These are phyloP conservation scores for Fomitiporia mediterranea DNA, from an alignment of 1,284 basidiomycete species.

Conservation along the genomic window DNA sequence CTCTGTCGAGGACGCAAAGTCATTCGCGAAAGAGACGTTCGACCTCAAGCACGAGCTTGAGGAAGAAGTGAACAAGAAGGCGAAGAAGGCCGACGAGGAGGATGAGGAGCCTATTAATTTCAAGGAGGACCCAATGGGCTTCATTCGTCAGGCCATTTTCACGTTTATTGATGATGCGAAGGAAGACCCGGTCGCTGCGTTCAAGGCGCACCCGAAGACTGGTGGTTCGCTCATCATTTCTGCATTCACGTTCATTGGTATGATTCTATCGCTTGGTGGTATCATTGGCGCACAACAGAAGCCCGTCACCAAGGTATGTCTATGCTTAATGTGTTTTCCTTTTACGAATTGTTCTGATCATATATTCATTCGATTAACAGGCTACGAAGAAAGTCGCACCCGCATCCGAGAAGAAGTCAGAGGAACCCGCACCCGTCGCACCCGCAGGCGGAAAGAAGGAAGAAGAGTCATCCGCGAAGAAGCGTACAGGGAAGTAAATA, in stretches of 20 bases:
- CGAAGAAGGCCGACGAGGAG: slow-evolving; percentile 42
- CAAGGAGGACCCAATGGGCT: slow-evolving; percentile 70
- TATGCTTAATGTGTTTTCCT: too few relatives aligned
- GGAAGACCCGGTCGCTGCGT: slow-evolving; percentile 66
- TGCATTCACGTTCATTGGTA: slow-evolving; percentile 74
- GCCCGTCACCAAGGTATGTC: slow-evolving; percentile 56
- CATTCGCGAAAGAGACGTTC: slow-evolving; percentile 80
- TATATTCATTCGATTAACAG: too few relatives aligned
- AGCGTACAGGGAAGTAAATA: slow-evolving; percentile 11
- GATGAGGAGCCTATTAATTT: slow-evolving; percentile 54
- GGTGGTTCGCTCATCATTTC: slow-evolving; percentile 71
- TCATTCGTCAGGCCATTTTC: slow-evolving; percentile 72
- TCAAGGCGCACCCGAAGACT: slow-evolving; percentile 82
- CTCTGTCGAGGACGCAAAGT: slow-evolving; percentile 78
- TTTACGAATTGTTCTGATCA: too few relatives aligned
- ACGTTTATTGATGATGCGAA: slow-evolving; percentile 71
- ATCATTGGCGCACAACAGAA: slow-evolving; percentile 70
- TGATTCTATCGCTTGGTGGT: slow-evolving; percentile 77
- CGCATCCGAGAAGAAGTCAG: slow-evolving; percentile 51
- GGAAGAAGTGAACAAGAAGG: slow-evolving; percentile 46
- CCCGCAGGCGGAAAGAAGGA: slow-evolving; percentile 63
- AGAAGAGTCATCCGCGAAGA: slow-evolving; percentile 14
- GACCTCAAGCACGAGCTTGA: slow-evolving; percentile 77
- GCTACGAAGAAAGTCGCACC: slow-evolving; percentile 70
- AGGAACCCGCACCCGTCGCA: slow-evolving; percentile 57